Evolutionary conservation across 192 early-diverging fungal genomes (phyloP), one percentile per base, ranked within the genome.

Genomic region (Coemansia sp.): DNA sequence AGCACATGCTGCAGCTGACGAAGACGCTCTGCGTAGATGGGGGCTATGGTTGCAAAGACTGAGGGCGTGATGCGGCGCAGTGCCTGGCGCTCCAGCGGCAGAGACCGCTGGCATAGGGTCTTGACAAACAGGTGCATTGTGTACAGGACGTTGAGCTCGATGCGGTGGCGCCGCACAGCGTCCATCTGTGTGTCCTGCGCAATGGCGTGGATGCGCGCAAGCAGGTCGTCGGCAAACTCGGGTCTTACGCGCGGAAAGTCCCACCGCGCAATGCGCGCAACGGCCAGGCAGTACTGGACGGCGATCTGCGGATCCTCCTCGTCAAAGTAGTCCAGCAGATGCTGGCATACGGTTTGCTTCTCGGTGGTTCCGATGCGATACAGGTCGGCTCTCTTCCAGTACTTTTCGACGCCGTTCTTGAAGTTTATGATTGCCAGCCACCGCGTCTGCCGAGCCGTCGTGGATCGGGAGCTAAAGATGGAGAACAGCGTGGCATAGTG

Each of bases 381-480:
- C 40, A 62, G 62, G 19, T 60, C 59, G 13, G 88, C 83, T 62
- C 85, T 90, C 54, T 91, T 84, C 95, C 95, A 97, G 69, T 90
- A 94, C 58, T 87, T 87, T 67, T 95, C 91, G 31, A 97, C 85
- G 5, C 91, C 91, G 73, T 95, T 97, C 75, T 97, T 97, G 47
- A 97, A 72, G 54, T 82, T 87, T 50, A 95, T 87, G 36, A 86
- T 84, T 13, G 91, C 87, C 45, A 94, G 81, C 61, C 84, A 89
- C 37, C 95, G 83, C 19, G 90, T 68, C 50, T 85, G 82, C 45
- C 23, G 45, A 5, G 45, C 22, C 6, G 22, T 13, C 23, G 45
- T 23, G 20, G 45, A 20, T 48, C 22, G 45, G 20, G 22, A 25
- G 8, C 45, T 48, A 31, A 89, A 90, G 42, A 96, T 86, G 38